Evolutionary conservation across 495 filamentous ascomycete species (phyloP).

Genomic region (Usnea hakonensis): DNA sequence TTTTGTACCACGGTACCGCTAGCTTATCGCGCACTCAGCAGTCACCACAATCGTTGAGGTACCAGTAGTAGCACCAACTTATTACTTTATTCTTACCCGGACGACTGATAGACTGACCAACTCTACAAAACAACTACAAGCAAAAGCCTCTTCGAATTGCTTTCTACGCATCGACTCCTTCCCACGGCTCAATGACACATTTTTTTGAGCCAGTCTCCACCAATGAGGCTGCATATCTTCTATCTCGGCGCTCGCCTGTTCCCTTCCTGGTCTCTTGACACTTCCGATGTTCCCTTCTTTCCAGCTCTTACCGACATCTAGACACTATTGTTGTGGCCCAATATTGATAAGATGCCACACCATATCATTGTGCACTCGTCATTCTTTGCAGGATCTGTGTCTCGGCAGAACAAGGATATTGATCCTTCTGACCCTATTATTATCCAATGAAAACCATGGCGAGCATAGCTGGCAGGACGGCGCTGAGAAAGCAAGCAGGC

Average conservation of each 20-base stretch:
- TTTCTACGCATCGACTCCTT: too few relatives aligned
- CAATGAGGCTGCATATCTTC: conserved; percentile 2
- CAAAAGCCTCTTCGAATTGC: too few relatives aligned
- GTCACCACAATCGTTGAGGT: too few relatives aligned
- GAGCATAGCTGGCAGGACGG: not conserved
- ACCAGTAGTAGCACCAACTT: too few relatives aligned
- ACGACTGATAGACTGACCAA: too few relatives aligned
- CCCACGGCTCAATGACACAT: not conserved
- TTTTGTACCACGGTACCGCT: too few relatives aligned
- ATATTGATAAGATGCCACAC: not conserved
- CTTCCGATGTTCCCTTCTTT: too few relatives aligned
- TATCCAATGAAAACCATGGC: not conserved
- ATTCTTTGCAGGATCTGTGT: not conserved
- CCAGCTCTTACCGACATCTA: not conserved
- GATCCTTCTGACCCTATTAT: not conserved
- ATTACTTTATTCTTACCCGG: too few relatives aligned
- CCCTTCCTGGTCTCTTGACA: not conserved
- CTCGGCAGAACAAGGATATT: conserved; percentile 6
- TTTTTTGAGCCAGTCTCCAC: not conserved
- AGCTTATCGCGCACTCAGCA: too few relatives aligned
- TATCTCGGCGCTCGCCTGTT: conserved; percentile 5
- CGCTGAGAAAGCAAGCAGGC: not conserved
- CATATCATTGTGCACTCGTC: not conserved
- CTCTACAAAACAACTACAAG: too few relatives aligned
- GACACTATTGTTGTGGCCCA: not conserved